A percentile compares a stretch with the other conserved stretches of the same genome.
Evolutionary conservation across 371 early-diverging fungal species (phyloP).

Genomic region (Umbelopsis sp.): DNA sequence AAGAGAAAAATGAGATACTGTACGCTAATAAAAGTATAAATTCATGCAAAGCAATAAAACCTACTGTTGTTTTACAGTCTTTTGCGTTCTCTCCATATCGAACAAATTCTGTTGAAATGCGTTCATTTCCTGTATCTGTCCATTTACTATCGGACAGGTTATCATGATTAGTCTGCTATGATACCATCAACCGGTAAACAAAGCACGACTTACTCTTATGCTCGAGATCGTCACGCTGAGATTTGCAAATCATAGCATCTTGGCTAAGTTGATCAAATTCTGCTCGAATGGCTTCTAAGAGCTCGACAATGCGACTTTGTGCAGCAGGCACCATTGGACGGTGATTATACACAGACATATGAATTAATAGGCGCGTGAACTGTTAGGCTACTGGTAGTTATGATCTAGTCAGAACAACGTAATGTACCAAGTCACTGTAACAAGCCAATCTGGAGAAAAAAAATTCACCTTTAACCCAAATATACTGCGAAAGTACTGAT

Average conservation of each 20-base stretch:
- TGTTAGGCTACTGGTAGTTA: not conserved
- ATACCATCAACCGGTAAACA: no score
- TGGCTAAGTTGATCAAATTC: conserved; percentile 86
- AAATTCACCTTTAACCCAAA: not conserved
- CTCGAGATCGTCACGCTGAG: conserved; percentile 89
- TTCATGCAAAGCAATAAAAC: not conserved
- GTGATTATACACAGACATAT: conserved; percentile 79
- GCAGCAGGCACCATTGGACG: conserved; percentile 83
- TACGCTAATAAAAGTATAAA: not conserved
- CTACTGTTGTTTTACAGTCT: conserved; percentile 74
- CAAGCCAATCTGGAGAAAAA: no score
- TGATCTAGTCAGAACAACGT: not conserved
- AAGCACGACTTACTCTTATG: conserved; percentile 71
- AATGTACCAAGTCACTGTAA: no score
- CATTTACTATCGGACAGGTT: conserved; percentile 49
- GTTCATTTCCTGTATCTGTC: conserved; percentile 81
- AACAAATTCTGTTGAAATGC: conserved; percentile 78
- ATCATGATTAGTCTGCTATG: not conserved
- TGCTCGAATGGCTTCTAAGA: conserved; percentile 81
- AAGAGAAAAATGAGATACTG: not conserved
- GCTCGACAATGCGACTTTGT: conserved; percentile 76
- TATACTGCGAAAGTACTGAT: not conserved
- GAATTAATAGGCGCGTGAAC: not conserved
- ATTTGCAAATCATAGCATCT: conserved; percentile 76
- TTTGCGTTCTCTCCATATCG: conserved; percentile 84